Evolutionary conservation across 106 monocot genomes (phyloP).

Genomic region (Apostasia ramifera): DNA sequence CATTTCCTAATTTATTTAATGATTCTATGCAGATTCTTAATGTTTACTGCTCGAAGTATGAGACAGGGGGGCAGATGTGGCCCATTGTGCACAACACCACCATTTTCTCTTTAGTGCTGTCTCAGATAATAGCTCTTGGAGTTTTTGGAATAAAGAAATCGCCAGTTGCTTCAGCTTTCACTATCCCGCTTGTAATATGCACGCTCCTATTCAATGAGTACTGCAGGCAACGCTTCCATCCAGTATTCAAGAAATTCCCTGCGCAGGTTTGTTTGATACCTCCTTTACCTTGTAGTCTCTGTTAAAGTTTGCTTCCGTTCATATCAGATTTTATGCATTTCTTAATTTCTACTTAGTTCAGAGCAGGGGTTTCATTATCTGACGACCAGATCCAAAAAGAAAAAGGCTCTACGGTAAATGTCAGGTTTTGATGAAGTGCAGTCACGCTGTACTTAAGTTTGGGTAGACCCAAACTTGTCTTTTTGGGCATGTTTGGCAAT

Average conservation of each 20-base stretch:
- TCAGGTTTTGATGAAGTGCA: no score
- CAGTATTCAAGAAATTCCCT: slow-evolving; percentile 60
- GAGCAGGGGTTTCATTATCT: no score
- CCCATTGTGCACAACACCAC: slow-evolving; percentile 85
- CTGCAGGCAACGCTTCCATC: slow-evolving; percentile 68
- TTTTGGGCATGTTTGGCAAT: no score
- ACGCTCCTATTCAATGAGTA: slow-evolving; percentile 94
- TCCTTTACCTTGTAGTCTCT: not conserved
- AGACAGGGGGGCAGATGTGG: slow-evolving; percentile 83
- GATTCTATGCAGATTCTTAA: slow-evolving; percentile 60
- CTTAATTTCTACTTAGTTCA: no score
- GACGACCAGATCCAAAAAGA: no score
- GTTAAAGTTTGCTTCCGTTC: not conserved
- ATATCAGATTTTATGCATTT: not conserved
- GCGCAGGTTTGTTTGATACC: slow-evolving; percentile 49
- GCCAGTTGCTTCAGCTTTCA: slow-evolving; percentile 57
- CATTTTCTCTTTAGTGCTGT: slow-evolving; percentile 81
- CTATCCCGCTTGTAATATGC: slow-evolving; percentile 64
- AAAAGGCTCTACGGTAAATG: no score
- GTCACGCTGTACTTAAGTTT: no score
- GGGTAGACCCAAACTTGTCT: no score
- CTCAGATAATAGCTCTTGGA: slow-evolving; percentile 84
- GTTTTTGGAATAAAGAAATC: slow-evolving; percentile 83
- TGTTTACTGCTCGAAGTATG: slow-evolving; percentile 78
- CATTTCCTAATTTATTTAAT: not conserved